Evolutionary conservation across 306 rosid species (phyloP), one percentile per base, ranked within the genome.

Genomic region (Astragalus membranaceus): DNA sequence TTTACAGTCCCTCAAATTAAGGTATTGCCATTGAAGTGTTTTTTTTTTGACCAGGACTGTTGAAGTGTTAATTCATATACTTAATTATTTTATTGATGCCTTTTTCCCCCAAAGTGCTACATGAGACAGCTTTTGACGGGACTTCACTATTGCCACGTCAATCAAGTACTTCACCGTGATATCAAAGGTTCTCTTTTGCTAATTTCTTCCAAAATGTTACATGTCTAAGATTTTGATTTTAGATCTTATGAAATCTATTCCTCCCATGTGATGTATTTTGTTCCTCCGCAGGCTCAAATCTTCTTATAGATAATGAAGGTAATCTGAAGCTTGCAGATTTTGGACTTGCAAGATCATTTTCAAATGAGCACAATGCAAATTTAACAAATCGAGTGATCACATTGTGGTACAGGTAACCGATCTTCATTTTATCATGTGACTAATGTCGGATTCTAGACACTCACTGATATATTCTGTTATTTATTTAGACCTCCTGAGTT

Each of bases 261-360:
- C 46, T 48, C 44, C 10, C 39, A 62, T 55, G 49, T 56, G 51
- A 70, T 78, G 20, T 56, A 56, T 81, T 60, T 58, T 75, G 53
- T 49, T 73, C n/a, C 79, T 44, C 32, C 78, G 74, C 85, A 86
- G 95, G 91, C 20, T 84, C 95, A 61, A 88, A 88, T 74, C 95
- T 88, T 76, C 87, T 88, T 66, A 86, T 88, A 67, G 89, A 88
- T 67, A 88, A 88, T 71, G 91, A 86, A 79, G 95, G 95, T n/a
- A 84, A 82, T 69, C 69, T 86, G 82, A 88, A 86, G 74, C 82
- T 88, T 29, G 95, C 91, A 29, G 91, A 88, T 80, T 88, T 88
- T 79, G 95, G 95, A 54, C 78, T 88, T 39, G 91, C 95, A 9
- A 78, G 87, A 29, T 84, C 84, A 52, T 84, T 78, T 79, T 80